phyloP scores from a whole-genome alignment of 2,329 filamentous ascomycete genomes.

The Pseudocercospora eumusae region DNA sequence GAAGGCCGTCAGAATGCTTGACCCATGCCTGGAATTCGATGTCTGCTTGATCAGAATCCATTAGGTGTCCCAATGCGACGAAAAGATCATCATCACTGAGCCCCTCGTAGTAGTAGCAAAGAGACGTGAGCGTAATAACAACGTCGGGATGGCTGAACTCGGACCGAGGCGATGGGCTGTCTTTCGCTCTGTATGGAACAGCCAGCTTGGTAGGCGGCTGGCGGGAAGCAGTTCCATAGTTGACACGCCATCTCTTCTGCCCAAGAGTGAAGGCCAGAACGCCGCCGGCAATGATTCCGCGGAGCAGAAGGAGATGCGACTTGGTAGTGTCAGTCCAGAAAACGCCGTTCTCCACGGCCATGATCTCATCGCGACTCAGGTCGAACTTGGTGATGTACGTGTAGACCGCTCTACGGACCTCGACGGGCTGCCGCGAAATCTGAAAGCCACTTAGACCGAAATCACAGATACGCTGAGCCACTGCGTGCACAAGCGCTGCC shows the following conservation, averaged over 20 bases:
- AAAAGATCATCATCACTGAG: conserved; percentile 53
- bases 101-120: conserved; percentile 68
- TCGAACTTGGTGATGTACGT: conserved; percentile 28
- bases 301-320: conserved; percentile 56
- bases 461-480: conserved; percentile 41
- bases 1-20: conserved; percentile 18
- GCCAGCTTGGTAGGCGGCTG: conserved; percentile 55
- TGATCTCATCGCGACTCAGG: conserved; percentile 17
- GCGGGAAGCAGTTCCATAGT: conserved; percentile 54
- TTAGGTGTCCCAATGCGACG: conserved; percentile 26
- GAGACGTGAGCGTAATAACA: conserved; percentile 63
- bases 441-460: conserved; percentile 31
- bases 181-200: conserved; percentile 68
- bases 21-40: conserved; percentile 35
- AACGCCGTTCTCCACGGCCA: conserved; percentile 18
- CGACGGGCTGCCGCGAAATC: conserved; percentile 22
- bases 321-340: conserved; percentile 30
- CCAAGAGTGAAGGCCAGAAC: conserved; percentile 62
- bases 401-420: conserved; percentile 22
- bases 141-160: conserved; percentile 72
- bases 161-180: conserved; percentile 60
- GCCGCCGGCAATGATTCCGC: conserved; percentile 62
- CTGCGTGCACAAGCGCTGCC: conserved; percentile 43
- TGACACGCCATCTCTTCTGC: conserved; percentile 67
- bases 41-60: conserved; percentile 30